phyloP scores from a whole-genome alignment of 129 eudicot genomes.

The Artemisia tridentata region DNA sequence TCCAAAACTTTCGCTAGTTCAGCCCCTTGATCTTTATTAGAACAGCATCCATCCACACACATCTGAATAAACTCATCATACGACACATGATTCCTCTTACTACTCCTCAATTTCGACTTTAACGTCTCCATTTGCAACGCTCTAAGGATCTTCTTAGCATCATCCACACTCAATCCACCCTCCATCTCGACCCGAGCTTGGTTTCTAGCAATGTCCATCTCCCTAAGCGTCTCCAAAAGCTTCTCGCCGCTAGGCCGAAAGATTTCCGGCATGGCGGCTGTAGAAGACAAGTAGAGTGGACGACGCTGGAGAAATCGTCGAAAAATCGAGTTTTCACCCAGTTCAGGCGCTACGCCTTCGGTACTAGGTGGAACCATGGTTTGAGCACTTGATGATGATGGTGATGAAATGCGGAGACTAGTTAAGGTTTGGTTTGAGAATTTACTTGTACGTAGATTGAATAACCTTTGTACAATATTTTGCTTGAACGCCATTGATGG shows the following conservation, averaged over 20 bases:
- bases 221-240: constrained; percentile 51
- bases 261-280: constrained; percentile 20
- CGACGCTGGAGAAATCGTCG: constrained; percentile 45
- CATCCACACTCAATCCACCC: constrained; percentile 46
- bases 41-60: constrained; percentile 43
- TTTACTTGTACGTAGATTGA: constrained; percentile 32
- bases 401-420: constrained; percentile 48
- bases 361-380: constrained; percentile 32
- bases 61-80: constrained; percentile 61
- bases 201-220: constrained; percentile 52
- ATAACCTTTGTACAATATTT: constrained; percentile 46
- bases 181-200: constrained; percentile 40
- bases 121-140: constrained; percentile 56
- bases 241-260: constrained; percentile 42
- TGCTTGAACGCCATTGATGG: constrained; percentile 76
- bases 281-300: constrained; percentile 31
- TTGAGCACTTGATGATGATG: constrained; percentile 33
- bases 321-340: constrained; percentile 43
- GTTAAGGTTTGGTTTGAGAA: constrained; percentile 36
- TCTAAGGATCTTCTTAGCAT: constrained; percentile 60
- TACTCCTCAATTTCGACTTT: constrained; percentile 47
- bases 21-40: constrained; percentile 41
- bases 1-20: constrained; percentile 69
- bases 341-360: constrained; percentile 35
- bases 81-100: constrained; percentile 39